These are phyloP conservation scores for Coriaria nepalensis DNA, from an alignment of 306 rosid genomes.

Conservation along the genomic window DNA sequence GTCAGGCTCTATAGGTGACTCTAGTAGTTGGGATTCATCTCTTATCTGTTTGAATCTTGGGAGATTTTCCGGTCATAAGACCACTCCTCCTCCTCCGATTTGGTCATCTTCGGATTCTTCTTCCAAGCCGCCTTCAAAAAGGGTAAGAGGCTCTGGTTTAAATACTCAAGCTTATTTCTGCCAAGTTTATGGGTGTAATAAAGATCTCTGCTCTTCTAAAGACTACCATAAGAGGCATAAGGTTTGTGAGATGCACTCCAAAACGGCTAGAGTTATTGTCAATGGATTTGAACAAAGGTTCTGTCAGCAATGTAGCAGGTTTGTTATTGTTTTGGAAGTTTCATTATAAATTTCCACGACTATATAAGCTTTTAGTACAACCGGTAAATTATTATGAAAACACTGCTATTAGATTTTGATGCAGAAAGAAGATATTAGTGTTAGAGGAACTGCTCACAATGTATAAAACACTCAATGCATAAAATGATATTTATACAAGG, in stretches of 20 bases:
- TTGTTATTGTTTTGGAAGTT: constrained; percentile 7
- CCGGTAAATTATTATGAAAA: no score
- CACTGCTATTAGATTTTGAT: no score
- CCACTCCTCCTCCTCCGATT: constrained; percentile 16
- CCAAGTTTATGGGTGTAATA: constrained; percentile 86
- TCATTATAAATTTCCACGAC: no score
- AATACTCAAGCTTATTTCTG: constrained; percentile 42
- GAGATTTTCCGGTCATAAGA: constrained; percentile 39
- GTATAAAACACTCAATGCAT: no score
- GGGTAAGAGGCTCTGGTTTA: constrained; percentile 33
- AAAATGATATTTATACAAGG: no score
- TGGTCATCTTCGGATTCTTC: constrained; percentile 60
- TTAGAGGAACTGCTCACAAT: no score
- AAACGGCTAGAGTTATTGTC: constrained; percentile 67
- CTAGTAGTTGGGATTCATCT: constrained; percentile 39
- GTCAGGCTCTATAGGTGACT: constrained; percentile 39
- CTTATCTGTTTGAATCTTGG: constrained; percentile 79
- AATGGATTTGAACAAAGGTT: constrained; percentile 78
- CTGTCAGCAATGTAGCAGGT: constrained; percentile 98
- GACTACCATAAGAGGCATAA: constrained; percentile 89
- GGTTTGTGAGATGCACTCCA: constrained; percentile 87
- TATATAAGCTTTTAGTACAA: no score
- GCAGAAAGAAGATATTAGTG: no score
- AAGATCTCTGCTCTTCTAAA: constrained; percentile 65
- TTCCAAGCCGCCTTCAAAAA: constrained; percentile 30